These are phyloP conservation scores for Fistulinella prunicolor DNA, from an alignment of 768 basidiomycete species.

Conservation along the genomic window DNA sequence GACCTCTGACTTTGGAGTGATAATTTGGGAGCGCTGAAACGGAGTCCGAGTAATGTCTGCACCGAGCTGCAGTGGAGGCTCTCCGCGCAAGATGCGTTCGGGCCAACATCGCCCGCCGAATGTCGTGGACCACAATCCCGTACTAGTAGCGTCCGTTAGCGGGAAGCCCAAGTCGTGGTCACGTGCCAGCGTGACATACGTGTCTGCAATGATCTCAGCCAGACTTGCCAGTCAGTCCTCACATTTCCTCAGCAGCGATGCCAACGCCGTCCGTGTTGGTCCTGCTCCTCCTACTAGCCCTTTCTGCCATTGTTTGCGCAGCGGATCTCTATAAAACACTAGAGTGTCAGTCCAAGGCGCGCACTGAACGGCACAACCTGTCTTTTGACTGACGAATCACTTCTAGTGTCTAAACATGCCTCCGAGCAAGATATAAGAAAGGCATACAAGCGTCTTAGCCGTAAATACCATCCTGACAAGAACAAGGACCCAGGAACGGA, in stretches of 20 bases:
- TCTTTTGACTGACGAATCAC: slow-evolving; percentile 23
- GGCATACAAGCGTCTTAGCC: slow-evolving; percentile 87
- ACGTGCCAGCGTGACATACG: slow-evolving; percentile 32
- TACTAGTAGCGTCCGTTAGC: neutral
- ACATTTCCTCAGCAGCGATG: slow-evolving; percentile 19
- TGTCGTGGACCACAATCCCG: neutral
- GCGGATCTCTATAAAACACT: slow-evolving; percentile 80
- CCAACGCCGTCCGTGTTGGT: slow-evolving; percentile 23
- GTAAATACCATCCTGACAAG: slow-evolving; percentile 93
- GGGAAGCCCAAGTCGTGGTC: slow-evolving; percentile 4
- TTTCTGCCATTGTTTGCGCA: slow-evolving; percentile 40
- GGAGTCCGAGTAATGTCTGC: slow-evolving; percentile 21
- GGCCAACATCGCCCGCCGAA: slow-evolving; percentile 15
- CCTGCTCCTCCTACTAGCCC: slow-evolving; percentile 30
- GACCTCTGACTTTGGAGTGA: slow-evolving; percentile 41
- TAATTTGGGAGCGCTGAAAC: slow-evolving; percentile 18
- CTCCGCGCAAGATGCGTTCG: slow-evolving; percentile 9
- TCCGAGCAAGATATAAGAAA: slow-evolving; percentile 87
- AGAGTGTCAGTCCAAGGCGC: slow-evolving; percentile 61
- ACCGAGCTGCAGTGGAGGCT: neutral
- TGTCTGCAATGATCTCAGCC: slow-evolving; percentile 16
- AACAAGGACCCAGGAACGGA: slow-evolving; percentile 83
- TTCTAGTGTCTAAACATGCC: slow-evolving; percentile 65
- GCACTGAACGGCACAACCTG: slow-evolving; percentile 16
- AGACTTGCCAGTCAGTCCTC: too few species aligned